Base-by-base conservation (phyloP, 1,284 basidiomycete genomes). In the Cronartium quercuum region DNA sequence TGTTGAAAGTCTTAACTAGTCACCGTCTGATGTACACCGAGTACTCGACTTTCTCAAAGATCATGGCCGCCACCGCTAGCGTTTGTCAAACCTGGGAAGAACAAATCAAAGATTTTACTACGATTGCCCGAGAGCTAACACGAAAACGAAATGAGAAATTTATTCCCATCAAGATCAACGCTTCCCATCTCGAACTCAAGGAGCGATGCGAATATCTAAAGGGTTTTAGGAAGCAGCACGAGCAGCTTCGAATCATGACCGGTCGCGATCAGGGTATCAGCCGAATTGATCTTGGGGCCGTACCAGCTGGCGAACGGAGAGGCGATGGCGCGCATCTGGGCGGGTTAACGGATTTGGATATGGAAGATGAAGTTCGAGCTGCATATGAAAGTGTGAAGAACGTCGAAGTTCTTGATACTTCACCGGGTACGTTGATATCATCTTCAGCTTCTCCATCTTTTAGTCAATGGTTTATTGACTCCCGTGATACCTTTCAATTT, bases 1-100 rank as follows among this genome's bases (percentile, higher is more conserved):
- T 97, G 47, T 86, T 96, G 6, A 91, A 91, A 65, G 91, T 98
- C 29, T 88, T 99, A 60, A 91, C 89, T 1, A 90, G 90, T 4
- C 91, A 94, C 78, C 88, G 94, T 9, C 86, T 98, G 2, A 90
- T 94, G 75, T 97, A 96, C 82, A 91, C 91, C 63, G 93, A 94
- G 0, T 98, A 97, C 82, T 88, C 91, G 73, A 91, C 91, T 0
- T 98, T 98, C 80, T 93, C 96, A 78, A 87, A 91, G 9, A 86
- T 92, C 10, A 87, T 97, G 74, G 84, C 85, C 0, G 87, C 90
- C 76, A 89, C 91, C 0, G 88, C 88, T 77, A 87, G 86, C 47
- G 94, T 97, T 70, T 98, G 98, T 84, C 86, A 88, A 7, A 91
- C 90, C 0, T 99, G 95, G 95, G 95, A 98, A 82, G 95, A 97